These are phyloP conservation scores for Spencermartinsiella europaea DNA, from an alignment of 805 yeast species.

Conservation along the genomic window DNA sequence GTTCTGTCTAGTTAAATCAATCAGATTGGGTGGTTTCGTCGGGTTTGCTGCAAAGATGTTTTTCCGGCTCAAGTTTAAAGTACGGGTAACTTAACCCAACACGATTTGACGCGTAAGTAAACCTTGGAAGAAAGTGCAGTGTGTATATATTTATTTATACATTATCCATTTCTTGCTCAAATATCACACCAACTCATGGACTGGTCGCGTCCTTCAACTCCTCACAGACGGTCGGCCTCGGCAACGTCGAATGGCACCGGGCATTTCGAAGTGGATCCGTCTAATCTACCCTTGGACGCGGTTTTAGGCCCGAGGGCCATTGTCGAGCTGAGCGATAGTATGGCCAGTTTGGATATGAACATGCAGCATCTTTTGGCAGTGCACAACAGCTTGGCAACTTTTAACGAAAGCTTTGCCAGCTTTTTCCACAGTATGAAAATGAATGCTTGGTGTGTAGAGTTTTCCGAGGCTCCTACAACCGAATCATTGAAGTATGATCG, in stretches of 20 bases:
- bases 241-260: conserved; percentile 17
- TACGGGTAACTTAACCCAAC: no score
- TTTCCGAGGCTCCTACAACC: conserved; percentile 32
- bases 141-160: no score
- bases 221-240: conserved; percentile 22
- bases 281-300: conserved; percentile 15
- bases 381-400: conserved; percentile 54
- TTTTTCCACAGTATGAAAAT: conserved; percentile 74
- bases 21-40: no score
- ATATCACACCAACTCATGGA: no score
- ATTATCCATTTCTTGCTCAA: no score
- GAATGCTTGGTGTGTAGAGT: conserved; percentile 86
- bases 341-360: conserved; percentile 50
- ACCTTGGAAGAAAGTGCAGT: no score
- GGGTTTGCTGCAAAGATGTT: no score
- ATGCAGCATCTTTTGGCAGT: conserved; percentile 52
- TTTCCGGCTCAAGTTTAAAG: no score
- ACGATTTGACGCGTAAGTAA: no score
- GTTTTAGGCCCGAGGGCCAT: conserved; percentile 10
- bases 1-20: no score
- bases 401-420: conserved; percentile 75
- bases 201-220: conserved; percentile 17
- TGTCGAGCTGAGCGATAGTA: conserved; percentile 31
- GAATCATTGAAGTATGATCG: conserved; percentile 16
- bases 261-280: conserved; percentile 19